These are phyloP conservation scores for Blastobotrys parvus DNA, from an alignment of 805 yeast species.

Conservation along the genomic window DNA sequence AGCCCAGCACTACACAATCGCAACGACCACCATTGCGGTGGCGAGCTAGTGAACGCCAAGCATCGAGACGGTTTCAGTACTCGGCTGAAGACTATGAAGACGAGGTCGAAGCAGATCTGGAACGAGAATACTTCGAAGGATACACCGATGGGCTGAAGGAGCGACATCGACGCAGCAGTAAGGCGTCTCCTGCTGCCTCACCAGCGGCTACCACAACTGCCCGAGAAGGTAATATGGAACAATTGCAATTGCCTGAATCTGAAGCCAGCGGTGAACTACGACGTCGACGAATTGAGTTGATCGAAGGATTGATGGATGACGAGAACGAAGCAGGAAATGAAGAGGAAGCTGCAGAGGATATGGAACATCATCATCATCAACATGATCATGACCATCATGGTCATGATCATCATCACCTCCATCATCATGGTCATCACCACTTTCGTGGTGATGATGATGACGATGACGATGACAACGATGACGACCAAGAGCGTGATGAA, in stretches of 20 bases:
- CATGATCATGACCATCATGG: constrained; percentile 5
- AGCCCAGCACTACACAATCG: neutral
- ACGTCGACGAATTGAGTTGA: constrained; percentile 12
- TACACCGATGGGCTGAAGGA: constrained; percentile 59
- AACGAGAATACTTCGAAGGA: constrained; percentile 60
- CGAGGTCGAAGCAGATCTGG: constrained; percentile 56
- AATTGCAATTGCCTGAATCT: neutral
- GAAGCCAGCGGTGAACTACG: constrained; percentile 3
- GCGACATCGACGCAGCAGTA: constrained; percentile 20
- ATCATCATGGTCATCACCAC: constrained; percentile 4
- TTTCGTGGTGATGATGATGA: constrained; percentile 13
- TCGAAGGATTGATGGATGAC: constrained; percentile 9
- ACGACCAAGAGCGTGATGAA: neutral
- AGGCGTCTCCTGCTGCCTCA: constrained; percentile 1
- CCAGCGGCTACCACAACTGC: neutral
- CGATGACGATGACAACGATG: constrained; percentile 14
- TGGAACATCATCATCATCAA: neutral
- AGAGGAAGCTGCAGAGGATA: constrained; percentile 3
- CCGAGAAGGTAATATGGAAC: too few species aligned
- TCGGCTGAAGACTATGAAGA: constrained; percentile 78
- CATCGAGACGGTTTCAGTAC: constrained; percentile 35
- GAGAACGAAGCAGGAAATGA: constrained; percentile 5
- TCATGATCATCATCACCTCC: neutral
- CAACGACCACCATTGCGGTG: constrained; percentile 3
- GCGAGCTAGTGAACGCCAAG: constrained; percentile 4